phyloP scores from a whole-genome alignment of 768 basidiomycete species.

The Coprinopsis sp. region DNA sequence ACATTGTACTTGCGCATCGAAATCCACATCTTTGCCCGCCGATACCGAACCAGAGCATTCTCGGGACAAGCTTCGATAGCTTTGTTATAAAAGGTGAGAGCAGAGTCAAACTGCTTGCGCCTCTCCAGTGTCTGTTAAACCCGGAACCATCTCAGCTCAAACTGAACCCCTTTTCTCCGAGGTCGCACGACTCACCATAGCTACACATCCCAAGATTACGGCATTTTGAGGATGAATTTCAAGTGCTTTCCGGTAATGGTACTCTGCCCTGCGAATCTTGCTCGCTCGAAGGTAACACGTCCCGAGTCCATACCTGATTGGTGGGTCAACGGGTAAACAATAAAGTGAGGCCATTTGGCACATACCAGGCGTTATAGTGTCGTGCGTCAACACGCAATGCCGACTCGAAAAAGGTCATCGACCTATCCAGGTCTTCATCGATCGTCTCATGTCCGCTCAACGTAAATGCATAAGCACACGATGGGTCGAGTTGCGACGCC shows the following conservation, averaged over 20 bases:
- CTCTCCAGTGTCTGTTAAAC: conserved; percentile 78
- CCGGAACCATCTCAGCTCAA: conserved; percentile 23
- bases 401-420: conserved; percentile 86
- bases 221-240: conserved; percentile 94
- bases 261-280: conserved; percentile 90
- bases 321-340: conserved; percentile 10
- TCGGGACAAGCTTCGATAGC: conserved; percentile 79
- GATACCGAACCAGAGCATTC: conserved; percentile 91
- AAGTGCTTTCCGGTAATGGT: conserved; percentile 90
- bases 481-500: conserved; percentile 83
- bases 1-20: conserved; percentile 80
- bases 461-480: conserved; percentile 93
- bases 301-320: conserved; percentile 92
- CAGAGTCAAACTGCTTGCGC: conserved; percentile 69
- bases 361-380: conserved; percentile 98
- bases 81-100: conserved; percentile 59
- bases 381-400: conserved; percentile 87
- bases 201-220: conserved; percentile 93
- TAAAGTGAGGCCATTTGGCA: conserved; percentile 18
- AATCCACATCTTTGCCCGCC: conserved; percentile 87
- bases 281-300: conserved; percentile 94
- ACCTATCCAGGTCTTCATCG: conserved; percentile 92
- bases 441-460: conserved; percentile 96
- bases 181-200: conserved; percentile 58
- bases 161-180: conserved; percentile 17